Base-by-base conservation (phyloP, 441 rosid genomes). In the Syzygium malaccense region DNA sequence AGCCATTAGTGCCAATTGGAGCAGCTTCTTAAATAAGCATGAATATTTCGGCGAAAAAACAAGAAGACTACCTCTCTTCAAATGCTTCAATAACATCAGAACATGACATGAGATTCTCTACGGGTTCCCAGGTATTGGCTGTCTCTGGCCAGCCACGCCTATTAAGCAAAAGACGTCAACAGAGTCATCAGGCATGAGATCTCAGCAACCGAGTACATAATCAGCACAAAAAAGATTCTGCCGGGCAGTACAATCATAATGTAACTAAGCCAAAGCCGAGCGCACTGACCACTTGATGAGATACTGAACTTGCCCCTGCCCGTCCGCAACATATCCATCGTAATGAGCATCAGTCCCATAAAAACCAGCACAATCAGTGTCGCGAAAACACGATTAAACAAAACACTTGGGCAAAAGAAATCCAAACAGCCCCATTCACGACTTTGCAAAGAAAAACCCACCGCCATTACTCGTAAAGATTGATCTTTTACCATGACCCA, bases 61-160 rank as follows among this genome's bases (percentile, higher is more conserved):
- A 51, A 20, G 68, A 86, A 48, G 64, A 45, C 55, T 92, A 98
- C 99, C 98, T 96, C 91, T 94, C 97, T 91, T 98, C 99, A 89
- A 96, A 98, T 86, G 98, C 96, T 88, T 96, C 99, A 11, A 98
- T 95, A 89, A 98, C 96, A 92, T 98, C 99, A 58, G 96, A 93
- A 91, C 98, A 96, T 33, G 98, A 94, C 91, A 91, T 95, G 66
- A 98, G 96, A 92, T 98, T 98, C 96, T 96, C 98, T 55, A 95
- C 83, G 37, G 99, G 99, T 93, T 98, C 99, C 99, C 99, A 98
- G 37, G 99, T 98, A 91, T 98, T 98, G 12, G 98, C 94, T 8
- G 98, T 93, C 90, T 97, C 99, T 0, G 99, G 98, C 99, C 99
- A 98, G 55, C 98, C 99, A 30, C 98, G 98, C 99, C 99, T 98